phyloP scores from a whole-genome alignment of 495 filamentous ascomycete genomes.

The Daldinia loculata region DNA sequence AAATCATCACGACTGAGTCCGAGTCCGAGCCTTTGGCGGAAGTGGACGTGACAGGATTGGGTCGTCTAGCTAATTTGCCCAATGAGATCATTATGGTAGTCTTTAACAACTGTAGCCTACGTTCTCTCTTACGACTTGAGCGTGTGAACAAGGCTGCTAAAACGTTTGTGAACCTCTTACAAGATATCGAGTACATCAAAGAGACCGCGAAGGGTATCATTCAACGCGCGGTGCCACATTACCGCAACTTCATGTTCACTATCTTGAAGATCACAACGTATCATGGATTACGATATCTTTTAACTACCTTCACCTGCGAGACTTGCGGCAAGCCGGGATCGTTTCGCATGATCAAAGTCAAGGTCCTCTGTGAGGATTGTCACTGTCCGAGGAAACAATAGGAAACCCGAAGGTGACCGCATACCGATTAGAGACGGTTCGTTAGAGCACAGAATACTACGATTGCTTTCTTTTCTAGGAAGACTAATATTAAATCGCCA shows the following conservation, averaged over 20 bases:
- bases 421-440: not conserved
- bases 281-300: slow-evolving; percentile 19
- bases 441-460: not conserved
- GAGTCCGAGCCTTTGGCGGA: not conserved
- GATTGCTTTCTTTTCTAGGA: too few species aligned
- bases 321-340: slow-evolving; percentile 26
- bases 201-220: slow-evolving; percentile 21
- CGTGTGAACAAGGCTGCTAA: slow-evolving; percentile 30
- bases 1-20: not conserved
- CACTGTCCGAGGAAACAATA: slow-evolving; percentile 9
- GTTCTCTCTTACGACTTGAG: slow-evolving; percentile 27
- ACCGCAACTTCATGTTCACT: slow-evolving; percentile 26
- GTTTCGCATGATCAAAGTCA: slow-evolving; percentile 44
- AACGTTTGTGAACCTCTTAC: slow-evolving; percentile 8
- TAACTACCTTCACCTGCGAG: slow-evolving; percentile 22
- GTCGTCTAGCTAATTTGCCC: slow-evolving; percentile 21
- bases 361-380: slow-evolving; percentile 55
- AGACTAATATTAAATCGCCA: not conserved
- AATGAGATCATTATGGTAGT: slow-evolving; percentile 34
- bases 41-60: slow-evolving; percentile 12
- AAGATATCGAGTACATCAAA: slow-evolving; percentile 14
- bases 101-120: slow-evolving; percentile 22
- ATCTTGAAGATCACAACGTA: slow-evolving; percentile 36
- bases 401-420: not conserved
- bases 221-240: slow-evolving; percentile 17